Evolutionary conservation across 2,329 filamentous ascomycete genomes (phyloP), one percentile per base, ranked within the genome.

Genomic region (Camptophora hylomeconis): DNA sequence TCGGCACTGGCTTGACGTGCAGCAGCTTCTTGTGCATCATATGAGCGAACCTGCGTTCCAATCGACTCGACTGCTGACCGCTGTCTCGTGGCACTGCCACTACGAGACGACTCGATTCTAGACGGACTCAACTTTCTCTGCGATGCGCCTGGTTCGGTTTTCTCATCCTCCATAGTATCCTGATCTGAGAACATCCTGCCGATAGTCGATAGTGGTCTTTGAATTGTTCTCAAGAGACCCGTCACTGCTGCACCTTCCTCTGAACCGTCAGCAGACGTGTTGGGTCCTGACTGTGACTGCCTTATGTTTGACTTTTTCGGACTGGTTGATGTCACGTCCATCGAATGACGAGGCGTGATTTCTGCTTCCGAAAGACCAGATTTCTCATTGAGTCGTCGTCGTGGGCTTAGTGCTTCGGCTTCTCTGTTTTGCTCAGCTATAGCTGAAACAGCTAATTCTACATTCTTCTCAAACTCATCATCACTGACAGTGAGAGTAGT

Each of bases 361-460:
- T 76, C 67, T 15, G 69, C 61, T 16, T 61, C 56, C 26, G 63
- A 65, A 4, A 63, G 50, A 5, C 57, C 47, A 15, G 65, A 63
- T 36, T 63, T 65, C 38, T 65, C 61, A 3, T 52, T 48, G 17
- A 35, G 45, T 46, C 32, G 51, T 42, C 46, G 45, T 35, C 39
- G 45, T 30, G 40, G 37, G 45, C 55, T 43, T 26, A 52, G 46
- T 16, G 51, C 49, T 39, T 72, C 62, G 19, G 67, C 61, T 36
- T 64, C 60, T 33, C 74, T 70, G 46, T 94, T 84, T 46, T 81
- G 82, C 56, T 94, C 87, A 2, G 89, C 87, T 41, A 98, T 98
- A 22, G 81, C 82, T 5, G 83, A 93, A 3, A 98, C 92, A 5
- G 89, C 86, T 3, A 80, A 80, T 58, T 98, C 89, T n/a, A 98